Conservation (phyloP, 768 basidiomycete species). For the Cubamyces lactineus region DNA sequence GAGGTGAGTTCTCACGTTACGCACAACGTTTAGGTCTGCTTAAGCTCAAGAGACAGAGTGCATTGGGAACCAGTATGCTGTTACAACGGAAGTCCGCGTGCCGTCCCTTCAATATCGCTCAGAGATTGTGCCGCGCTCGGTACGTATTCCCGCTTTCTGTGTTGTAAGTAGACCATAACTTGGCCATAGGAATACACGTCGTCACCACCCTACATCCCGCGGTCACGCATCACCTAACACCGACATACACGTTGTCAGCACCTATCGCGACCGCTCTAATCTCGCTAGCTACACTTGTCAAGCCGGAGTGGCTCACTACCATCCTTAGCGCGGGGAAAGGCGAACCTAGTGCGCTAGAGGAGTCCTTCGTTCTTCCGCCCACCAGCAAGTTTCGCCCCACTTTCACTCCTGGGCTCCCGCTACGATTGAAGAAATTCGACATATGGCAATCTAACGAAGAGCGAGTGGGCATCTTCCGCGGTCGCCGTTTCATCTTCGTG, state of each 20-base stretch:
- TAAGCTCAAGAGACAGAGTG: constrained; percentile 21
- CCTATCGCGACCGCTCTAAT: constrained; percentile 61
- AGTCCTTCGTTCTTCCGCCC: constrained; percentile 51
- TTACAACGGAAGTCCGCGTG: constrained; percentile 16
- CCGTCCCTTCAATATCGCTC: neutral
- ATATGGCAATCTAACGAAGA: constrained; percentile 73
- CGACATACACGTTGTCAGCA: constrained; percentile 52
- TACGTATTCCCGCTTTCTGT: constrained; percentile 30
- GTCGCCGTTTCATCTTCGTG: constrained; percentile 61
- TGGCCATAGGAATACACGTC: constrained; percentile 55
- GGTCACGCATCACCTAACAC: constrained; percentile 67
- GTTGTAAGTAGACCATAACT: too few relatives aligned
- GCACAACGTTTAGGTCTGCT: constrained; percentile 2
- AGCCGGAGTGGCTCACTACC: constrained; percentile 67
- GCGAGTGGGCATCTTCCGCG: constrained; percentile 55
- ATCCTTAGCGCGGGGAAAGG: constrained; percentile 54
- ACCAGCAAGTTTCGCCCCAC: constrained; percentile 60
- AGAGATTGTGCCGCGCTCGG: constrained; percentile 49
- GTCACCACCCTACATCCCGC: constrained; percentile 46
- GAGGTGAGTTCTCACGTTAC: constrained; percentile 45
- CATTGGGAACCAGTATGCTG: constrained; percentile 35
- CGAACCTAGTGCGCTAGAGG: constrained; percentile 46
- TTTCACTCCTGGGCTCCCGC: constrained; percentile 54
- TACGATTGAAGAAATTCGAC: constrained; percentile 52
- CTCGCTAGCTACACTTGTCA: constrained; percentile 60